These are phyloP conservation scores for Metarhizium humberi DNA, from an alignment of 2,329 filamentous ascomycete species.

Conservation along the genomic window DNA sequence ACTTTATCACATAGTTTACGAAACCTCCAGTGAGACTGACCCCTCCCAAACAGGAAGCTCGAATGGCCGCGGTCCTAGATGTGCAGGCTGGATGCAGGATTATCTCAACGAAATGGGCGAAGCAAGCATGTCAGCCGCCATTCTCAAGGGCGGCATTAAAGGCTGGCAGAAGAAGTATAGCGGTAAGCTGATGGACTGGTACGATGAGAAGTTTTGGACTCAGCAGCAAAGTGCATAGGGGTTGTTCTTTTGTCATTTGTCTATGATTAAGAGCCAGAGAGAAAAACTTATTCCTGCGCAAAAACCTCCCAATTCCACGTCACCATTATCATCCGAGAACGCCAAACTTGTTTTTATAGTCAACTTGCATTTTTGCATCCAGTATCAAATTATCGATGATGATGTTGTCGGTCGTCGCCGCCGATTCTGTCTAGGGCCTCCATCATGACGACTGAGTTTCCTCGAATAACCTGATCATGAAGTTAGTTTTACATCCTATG, in stretches of 20 bases:
- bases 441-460: constrained; percentile 97
- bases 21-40: background rate
- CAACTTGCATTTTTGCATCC: constrained; percentile 6
- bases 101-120: constrained; percentile 38
- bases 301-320: constrained; percentile 1
- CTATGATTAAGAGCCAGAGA: background rate
- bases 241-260: background rate
- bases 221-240: background rate
- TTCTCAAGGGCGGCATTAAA: constrained; percentile 43
- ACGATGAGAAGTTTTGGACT: constrained; percentile 33
- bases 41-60: constrained; percentile 33
- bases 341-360: constrained; percentile 19
- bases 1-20: background rate
- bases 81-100: constrained; percentile 48
- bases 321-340: constrained; percentile 20
- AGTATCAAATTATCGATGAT: constrained; percentile 13
- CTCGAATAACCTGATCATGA: constrained; percentile 69
- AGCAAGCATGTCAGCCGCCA: constrained; percentile 32
- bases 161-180: constrained; percentile 43
- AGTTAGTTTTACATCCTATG: constrained; percentile 15
- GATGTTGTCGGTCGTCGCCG: constrained; percentile 43
- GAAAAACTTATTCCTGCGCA: constrained; percentile 1
- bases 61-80: constrained; percentile 39
- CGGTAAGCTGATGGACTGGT: constrained; percentile 39
- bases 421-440: constrained; percentile 68